A percentile compares a stretch with the other conserved stretches of the same genome.
Evolutionary conservation across 306 rosid species (phyloP).

Genomic region (Trichosanthes cucumerina): DNA sequence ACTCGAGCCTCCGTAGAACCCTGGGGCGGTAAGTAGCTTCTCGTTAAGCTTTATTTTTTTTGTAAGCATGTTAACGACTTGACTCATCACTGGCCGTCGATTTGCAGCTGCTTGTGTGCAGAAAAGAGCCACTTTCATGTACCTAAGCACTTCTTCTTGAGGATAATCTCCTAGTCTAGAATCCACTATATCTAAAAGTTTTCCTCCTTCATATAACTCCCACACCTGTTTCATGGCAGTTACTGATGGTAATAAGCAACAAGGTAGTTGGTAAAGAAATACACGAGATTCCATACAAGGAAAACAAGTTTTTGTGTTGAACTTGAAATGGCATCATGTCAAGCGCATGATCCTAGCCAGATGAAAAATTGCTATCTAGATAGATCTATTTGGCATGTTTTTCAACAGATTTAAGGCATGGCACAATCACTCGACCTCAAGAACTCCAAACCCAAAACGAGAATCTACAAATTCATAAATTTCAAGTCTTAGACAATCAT

Average conservation of each 20-base stretch:
- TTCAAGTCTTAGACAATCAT: not conserved
- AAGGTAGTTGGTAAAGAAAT: not conserved
- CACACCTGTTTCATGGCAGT: slow-evolving; percentile 49
- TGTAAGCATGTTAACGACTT: slow-evolving; percentile 75
- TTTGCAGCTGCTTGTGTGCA: slow-evolving; percentile 73
- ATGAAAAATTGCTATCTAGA: not conserved
- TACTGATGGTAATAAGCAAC: not conserved
- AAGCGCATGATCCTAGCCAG: not conserved
- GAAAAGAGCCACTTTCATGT: slow-evolving; percentile 84
- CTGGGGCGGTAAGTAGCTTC: slow-evolving; percentile 65
- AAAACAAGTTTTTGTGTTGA: not conserved
- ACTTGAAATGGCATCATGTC: not conserved
- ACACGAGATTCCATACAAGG: not conserved
- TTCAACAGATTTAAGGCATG: not conserved
- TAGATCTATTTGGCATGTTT: not conserved
- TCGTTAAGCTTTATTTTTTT: slow-evolving; percentile 60
- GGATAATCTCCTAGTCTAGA: slow-evolving; percentile 48
- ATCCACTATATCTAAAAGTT: slow-evolving; percentile 65
- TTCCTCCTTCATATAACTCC: slow-evolving; percentile 69
- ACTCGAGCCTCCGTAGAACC: slow-evolving; percentile 39
- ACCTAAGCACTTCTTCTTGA: slow-evolving; percentile 49
- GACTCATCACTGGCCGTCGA: slow-evolving; percentile 71
- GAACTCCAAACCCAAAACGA: not conserved
- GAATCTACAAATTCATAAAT: not conserved
- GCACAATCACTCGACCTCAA: not conserved